Evolutionary conservation across 2,329 filamentous ascomycete species (phyloP), one percentile per base, ranked within the genome.

Genomic region (Hymenoscyphus infarciens): DNA sequence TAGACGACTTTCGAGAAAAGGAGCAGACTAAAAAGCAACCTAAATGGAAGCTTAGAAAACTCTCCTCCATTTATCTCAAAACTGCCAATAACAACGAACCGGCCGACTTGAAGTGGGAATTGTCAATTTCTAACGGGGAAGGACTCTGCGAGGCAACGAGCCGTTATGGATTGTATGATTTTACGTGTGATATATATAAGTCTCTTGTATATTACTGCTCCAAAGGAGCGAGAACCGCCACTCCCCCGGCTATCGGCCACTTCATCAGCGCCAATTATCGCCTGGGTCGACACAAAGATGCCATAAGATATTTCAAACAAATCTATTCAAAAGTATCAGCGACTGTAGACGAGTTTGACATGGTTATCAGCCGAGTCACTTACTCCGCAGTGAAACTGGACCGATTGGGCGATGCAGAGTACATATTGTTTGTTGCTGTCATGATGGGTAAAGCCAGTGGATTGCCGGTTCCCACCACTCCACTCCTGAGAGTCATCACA

Each of bases 401-500:
- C 6, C 59, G 61, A 11, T 61, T 69, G n/a, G 58, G 63, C 11
- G 31, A 66, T 31, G 66, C 67, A 19, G 71, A 74, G 59, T 53
- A 69, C 49, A 49, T 70, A 54, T 61, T 74, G 55, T 35, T 53
- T 45, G 55, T 64, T 31, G 66, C 64, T 22, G 54, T 61, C 7
- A 49, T 61, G 38, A 69, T 72, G 59, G 71, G 69, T 6, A 29
- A 69, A 55, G 31, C 39, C n/a, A 56, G 61, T 29, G 59, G 63
- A 7, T 60, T 71, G 5, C 19, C n/a, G 19, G 60, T 59, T 22
- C 64, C 69, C 5, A 70, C 69, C 7, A 71, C 67, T 4, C 68
- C 67, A 60, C 57, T 72, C 35, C 63, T 72, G 3, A 68, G 65
- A 35, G 35, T 74, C 15, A 61, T 75, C 25, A 68, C 68, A 2